Conservation (phyloP, 192 early-diverging fungal genomes). For the Coemansia furcata region DNA sequence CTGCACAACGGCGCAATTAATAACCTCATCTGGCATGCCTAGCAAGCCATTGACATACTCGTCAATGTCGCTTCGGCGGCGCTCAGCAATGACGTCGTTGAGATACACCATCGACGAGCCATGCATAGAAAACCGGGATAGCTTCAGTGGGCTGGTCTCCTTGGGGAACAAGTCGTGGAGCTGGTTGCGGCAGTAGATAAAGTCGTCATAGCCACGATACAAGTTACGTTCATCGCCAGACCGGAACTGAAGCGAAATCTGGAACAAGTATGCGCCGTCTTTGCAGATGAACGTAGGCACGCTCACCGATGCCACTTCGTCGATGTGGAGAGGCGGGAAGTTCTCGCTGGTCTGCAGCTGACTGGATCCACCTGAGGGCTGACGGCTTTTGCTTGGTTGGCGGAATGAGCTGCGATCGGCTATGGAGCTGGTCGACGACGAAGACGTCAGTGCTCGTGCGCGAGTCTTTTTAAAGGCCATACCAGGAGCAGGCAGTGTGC, state of each 20-base stretch:
- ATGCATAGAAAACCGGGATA: constrained; percentile 58
- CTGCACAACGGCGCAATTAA: constrained; percentile 44
- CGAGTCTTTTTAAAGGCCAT: constrained; percentile 19
- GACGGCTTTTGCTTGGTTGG: constrained; percentile 38
- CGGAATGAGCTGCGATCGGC: constrained; percentile 51
- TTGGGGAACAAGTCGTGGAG: constrained; percentile 65
- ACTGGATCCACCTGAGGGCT: constrained; percentile 46
- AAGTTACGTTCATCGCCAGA: constrained; percentile 60
- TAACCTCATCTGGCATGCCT: constrained; percentile 57
- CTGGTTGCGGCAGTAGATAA: constrained; percentile 73
- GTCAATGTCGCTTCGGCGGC: constrained; percentile 64
- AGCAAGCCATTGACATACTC: constrained; percentile 66
- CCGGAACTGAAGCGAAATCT: constrained; percentile 56
- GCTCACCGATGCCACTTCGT: constrained; percentile 52
- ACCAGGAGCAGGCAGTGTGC: constrained; percentile 10
- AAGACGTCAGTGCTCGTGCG: constrained; percentile 41
- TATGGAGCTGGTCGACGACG: constrained; percentile 49
- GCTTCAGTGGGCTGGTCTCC: constrained; percentile 53
- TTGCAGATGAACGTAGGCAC: constrained; percentile 69
- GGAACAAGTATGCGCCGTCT: constrained; percentile 71
- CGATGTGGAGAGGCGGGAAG: constrained; percentile 31
- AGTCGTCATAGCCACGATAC: constrained; percentile 75
- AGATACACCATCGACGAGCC: constrained; percentile 65
- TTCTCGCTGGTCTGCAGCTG: constrained; percentile 49
- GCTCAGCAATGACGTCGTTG: constrained; percentile 64